Evolutionary conservation across 306 rosid species (phyloP).

Genomic region (Prunus fruticosa): DNA sequence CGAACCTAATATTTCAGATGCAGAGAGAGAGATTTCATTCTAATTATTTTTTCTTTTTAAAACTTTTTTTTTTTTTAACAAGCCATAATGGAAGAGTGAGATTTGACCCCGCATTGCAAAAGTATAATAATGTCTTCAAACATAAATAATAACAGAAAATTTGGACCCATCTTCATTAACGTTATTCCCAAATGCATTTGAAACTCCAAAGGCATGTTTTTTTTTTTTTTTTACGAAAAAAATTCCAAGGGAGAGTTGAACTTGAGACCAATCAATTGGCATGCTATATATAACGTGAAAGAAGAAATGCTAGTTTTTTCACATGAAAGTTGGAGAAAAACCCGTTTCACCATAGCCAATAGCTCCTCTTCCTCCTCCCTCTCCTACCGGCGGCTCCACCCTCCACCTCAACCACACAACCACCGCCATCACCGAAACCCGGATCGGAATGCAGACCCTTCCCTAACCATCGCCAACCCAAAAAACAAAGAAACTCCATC

Average conservation of each 20-base stretch:
- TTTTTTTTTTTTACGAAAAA: background rate
- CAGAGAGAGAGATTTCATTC: too few species aligned
- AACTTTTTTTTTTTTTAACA: too few species aligned
- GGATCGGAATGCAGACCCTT: constrained; percentile 7
- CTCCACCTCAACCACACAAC: constrained; percentile 7
- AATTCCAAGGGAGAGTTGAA: background rate
- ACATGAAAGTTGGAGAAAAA: constrained; percentile 36
- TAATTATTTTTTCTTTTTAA: too few species aligned
- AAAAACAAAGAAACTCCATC: background rate
- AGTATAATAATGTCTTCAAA: background rate
- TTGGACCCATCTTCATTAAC: background rate
- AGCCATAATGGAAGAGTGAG: too few species aligned
- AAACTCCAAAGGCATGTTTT: background rate
- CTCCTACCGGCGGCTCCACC: constrained; percentile 28
- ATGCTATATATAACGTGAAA: constrained; percentile 25
- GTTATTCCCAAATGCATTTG: background rate
- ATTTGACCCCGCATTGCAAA: too few species aligned
- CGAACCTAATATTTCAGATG: too few species aligned
- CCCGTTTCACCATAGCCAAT: constrained; percentile 33
- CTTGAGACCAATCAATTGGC: constrained; percentile 28
- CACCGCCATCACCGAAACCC: background rate
- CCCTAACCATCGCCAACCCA: background rate
- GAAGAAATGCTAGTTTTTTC: background rate
- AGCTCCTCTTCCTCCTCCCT: constrained; percentile 9
- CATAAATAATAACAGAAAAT: background rate